Conservation (phyloP, 805 yeast genomes). For the Metschnikowia kofuensis region DNA sequence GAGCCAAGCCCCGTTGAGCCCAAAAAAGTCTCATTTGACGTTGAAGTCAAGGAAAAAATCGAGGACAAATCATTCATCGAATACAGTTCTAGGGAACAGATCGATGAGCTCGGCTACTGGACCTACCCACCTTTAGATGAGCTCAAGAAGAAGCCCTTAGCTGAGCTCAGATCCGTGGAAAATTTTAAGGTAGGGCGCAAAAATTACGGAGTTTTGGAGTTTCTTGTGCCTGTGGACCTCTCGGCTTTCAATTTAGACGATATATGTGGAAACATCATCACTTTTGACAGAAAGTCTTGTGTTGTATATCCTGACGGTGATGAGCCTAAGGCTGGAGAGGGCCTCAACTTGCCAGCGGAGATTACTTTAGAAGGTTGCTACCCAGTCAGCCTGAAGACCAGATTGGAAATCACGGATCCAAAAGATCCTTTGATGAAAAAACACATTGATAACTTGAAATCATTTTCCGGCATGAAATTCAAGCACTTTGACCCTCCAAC, state of each 20-base stretch:
- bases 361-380: slow-evolving; percentile 77
- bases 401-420: slow-evolving; percentile 72
- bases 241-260: slow-evolving; percentile 59
- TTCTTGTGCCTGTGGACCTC: slow-evolving; percentile 79
- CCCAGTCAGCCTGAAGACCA: slow-evolving; percentile 71
- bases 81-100: slow-evolving; percentile 26
- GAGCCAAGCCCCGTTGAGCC: slow-evolving; percentile 16
- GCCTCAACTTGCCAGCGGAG: slow-evolving; percentile 72
- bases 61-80: slow-evolving; percentile 16
- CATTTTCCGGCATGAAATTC: slow-evolving; percentile 58
- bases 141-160: slow-evolving; percentile 54
- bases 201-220: slow-evolving; percentile 74
- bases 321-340: slow-evolving; percentile 61
- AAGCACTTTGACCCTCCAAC: slow-evolving; percentile 72
- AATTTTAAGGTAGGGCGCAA: slow-evolving; percentile 76
- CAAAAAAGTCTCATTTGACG: slow-evolving; percentile 34
- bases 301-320: slow-evolving; percentile 69
- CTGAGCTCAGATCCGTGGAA: slow-evolving; percentile 60
- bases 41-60: slow-evolving; percentile 6
- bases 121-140: slow-evolving; percentile 72
- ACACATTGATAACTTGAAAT: slow-evolving; percentile 67
- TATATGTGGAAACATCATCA: slow-evolving; percentile 63
- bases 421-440: slow-evolving; percentile 65
- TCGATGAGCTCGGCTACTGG: slow-evolving; percentile 80
- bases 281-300: slow-evolving; percentile 58